Percentiles rank a stretch among this genome's conserved stretches.
These are phyloP conservation scores for Diaporthe ilicicola DNA, from an alignment of 2,329 filamentous ascomycete species.

Conservation along the genomic window DNA sequence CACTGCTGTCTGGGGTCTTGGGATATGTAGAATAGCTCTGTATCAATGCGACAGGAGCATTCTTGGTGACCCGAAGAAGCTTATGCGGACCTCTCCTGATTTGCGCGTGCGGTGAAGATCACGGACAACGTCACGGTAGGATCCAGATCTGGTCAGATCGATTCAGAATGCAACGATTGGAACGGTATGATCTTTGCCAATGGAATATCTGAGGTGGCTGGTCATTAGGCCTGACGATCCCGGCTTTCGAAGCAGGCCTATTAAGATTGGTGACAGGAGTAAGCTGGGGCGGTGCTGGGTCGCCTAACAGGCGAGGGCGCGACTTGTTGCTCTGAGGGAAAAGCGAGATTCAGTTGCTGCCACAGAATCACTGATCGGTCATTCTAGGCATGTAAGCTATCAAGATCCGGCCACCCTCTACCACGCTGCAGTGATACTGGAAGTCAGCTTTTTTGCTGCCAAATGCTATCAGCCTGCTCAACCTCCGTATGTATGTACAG, in stretches of 20 bases:
- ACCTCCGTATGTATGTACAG: background rate
- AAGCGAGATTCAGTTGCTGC: conserved; percentile 12
- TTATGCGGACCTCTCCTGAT: background rate
- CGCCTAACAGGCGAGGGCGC: conserved; percentile 15
- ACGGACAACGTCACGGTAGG: background rate
- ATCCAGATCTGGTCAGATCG: background rate
- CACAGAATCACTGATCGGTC: background rate
- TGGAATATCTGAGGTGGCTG: background rate
- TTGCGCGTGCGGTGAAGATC: background rate
- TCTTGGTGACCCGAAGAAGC: background rate
- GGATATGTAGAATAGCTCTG: conserved; percentile 15
- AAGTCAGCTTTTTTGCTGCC: background rate
- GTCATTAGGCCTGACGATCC: background rate
- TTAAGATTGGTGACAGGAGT: conserved; percentile 14
- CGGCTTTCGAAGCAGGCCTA: background rate
- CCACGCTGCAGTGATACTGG: background rate
- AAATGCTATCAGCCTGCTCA: background rate
- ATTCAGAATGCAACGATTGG: background rate
- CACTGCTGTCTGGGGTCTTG: background rate
- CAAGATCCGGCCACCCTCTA: background rate
- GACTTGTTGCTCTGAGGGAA: background rate
- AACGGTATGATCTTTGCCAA: background rate
- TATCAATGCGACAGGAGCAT: conserved; percentile 10
- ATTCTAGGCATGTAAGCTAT: background rate
- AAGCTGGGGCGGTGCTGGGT: background rate